These are phyloP conservation scores for Termitomyces heimii DNA, from an alignment of 768 basidiomycete species.

Conservation along the genomic window DNA sequence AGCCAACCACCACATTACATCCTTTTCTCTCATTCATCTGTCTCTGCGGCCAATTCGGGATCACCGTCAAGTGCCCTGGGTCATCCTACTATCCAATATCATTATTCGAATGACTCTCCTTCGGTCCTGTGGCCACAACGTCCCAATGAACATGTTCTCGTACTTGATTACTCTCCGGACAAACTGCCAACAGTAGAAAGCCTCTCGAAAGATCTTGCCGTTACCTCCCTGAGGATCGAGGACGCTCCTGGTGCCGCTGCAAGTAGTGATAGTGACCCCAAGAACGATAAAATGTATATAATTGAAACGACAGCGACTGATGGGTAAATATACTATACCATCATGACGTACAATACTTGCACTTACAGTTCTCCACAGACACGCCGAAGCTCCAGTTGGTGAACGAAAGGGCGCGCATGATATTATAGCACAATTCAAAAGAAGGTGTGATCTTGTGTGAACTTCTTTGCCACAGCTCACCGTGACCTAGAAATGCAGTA, in stretches of 20 bases:
- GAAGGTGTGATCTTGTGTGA: conserved; percentile 37
- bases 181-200: conserved; percentile 43
- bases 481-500: conserved; percentile 36
- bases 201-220: conserved; percentile 36
- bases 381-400: conserved; percentile 19
- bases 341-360: neutral
- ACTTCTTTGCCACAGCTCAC: neutral
- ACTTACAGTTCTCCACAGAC: conserved; percentile 10
- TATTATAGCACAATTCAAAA: conserved; percentile 59
- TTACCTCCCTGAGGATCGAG: conserved; percentile 58
- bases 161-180: conserved; percentile 51
- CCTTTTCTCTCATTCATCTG: conserved; percentile 54
- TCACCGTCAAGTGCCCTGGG: conserved; percentile 41
- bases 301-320: conserved; percentile 57
- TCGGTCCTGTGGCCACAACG: conserved; percentile 54
- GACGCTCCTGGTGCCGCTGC: conserved; percentile 68
- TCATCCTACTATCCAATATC: conserved; percentile 76
- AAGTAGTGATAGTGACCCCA: conserved; percentile 38
- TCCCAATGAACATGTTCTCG: conserved; percentile 63
- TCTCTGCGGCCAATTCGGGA: conserved; percentile 27
- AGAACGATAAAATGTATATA: conserved; percentile 70
- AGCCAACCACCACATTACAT: conserved; percentile 57
- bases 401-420: conserved; percentile 44
- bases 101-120: conserved; percentile 76
- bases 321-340: conserved; percentile 20